Conservation (phyloP, 805 yeast species). For the Candida sakaeoensis region DNA sequence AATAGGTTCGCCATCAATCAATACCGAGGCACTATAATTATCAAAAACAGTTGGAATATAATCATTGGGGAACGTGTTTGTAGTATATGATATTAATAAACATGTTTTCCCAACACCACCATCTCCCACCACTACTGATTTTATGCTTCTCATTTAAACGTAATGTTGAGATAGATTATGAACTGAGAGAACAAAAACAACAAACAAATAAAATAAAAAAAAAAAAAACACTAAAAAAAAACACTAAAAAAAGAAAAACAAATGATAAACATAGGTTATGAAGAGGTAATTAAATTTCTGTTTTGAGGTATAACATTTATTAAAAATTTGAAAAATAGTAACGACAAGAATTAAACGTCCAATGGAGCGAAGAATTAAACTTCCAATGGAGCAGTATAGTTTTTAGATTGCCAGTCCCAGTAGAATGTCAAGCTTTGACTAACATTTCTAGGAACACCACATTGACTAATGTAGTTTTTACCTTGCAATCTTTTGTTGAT, state of each 20-base stretch:
- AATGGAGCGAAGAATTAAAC: too few species aligned
- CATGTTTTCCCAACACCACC: slow-evolving; percentile 97
- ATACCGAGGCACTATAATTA: slow-evolving; percentile 82
- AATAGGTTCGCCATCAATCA: slow-evolving; percentile 77
- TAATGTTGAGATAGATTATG: background rate
- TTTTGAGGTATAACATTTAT: too few species aligned
- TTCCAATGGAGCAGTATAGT: slow-evolving; percentile 16
- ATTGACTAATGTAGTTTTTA: slow-evolving; percentile 13
- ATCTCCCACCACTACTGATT: slow-evolving; percentile 92
- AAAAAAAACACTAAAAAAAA: background rate
- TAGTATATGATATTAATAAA: slow-evolving; percentile 80
- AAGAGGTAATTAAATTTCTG: background rate
- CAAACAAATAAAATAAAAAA: too few species aligned
- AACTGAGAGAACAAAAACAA: background rate
- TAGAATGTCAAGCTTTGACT: slow-evolving; percentile 18
- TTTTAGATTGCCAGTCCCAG: slow-evolving; percentile 20
- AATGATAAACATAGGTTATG: too few species aligned
- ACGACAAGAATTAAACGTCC: too few species aligned
- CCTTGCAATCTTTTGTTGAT: slow-evolving; percentile 11
- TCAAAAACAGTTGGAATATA: slow-evolving; percentile 94
- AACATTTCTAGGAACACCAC: slow-evolving; percentile 13
- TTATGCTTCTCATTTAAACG: slow-evolving; percentile 68
- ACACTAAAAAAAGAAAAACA: too few species aligned
- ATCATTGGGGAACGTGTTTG: slow-evolving; percentile 89
- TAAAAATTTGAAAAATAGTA: too few species aligned